A percentile compares a stretch with the other conserved stretches of the same genome.
Evolutionary conservation across 768 basidiomycete genomes (phyloP).

Genomic region (Rhodotorula diobovata): DNA sequence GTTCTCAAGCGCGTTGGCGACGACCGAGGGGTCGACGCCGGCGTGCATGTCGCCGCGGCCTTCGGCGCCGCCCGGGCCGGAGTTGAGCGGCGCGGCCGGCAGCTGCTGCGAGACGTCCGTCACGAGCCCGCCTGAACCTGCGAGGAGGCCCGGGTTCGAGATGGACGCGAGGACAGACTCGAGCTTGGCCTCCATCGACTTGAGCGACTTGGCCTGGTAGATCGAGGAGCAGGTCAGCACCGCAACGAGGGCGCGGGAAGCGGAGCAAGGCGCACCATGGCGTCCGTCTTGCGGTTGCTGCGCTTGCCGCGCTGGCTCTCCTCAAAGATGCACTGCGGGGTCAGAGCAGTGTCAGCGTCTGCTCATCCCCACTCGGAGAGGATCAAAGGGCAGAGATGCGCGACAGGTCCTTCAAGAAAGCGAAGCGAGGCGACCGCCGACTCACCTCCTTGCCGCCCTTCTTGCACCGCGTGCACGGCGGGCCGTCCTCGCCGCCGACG

Average conservation of each 20-base stretch:
- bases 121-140: slow-evolving; percentile 30
- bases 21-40: slow-evolving; percentile 23
- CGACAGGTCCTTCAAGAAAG: too few relatives aligned
- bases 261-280: slow-evolving; percentile 32
- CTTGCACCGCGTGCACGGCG: slow-evolving; percentile 80
- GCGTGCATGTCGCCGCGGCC: slow-evolving; percentile 28
- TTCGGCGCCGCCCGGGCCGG: slow-evolving; percentile 25
- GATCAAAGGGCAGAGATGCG: too few relatives aligned
- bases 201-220: slow-evolving; percentile 55
- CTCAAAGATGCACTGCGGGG: slow-evolving; percentile 72
- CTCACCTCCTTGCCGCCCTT: slow-evolving; percentile 55
- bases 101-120: slow-evolving; percentile 17
- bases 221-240: too few relatives aligned
- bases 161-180: slow-evolving; percentile 86
- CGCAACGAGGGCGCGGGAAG: not conserved
- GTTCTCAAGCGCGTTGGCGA: slow-evolving; percentile 23
- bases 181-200: slow-evolving; percentile 88
- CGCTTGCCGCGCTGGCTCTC: slow-evolving; percentile 83
- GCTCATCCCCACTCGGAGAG: too few relatives aligned
- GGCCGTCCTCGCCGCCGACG: slow-evolving; percentile 66
- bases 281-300: slow-evolving; percentile 41
- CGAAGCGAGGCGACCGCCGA: not conserved
- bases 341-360: not conserved
- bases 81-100: slow-evolving; percentile 17
- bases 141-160: slow-evolving; percentile 31